phyloP scores from a whole-genome alignment of 768 basidiomycete species.

The Hirschioporus abietinus region DNA sequence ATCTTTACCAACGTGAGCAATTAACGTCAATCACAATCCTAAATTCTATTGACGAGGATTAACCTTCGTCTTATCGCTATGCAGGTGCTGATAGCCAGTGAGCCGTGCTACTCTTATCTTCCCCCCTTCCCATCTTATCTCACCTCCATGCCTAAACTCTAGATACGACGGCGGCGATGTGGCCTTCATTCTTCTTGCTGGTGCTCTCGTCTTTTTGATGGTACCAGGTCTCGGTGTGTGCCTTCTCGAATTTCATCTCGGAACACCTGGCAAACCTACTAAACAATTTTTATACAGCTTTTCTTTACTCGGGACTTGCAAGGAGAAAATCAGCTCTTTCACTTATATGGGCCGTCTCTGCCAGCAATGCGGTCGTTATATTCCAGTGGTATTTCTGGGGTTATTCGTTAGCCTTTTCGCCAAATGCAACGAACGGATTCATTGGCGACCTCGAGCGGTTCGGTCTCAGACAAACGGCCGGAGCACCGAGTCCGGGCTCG shows the following conservation, averaged over 20 bases:
- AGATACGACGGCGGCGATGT: slow-evolving; percentile 72
- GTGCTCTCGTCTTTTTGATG: slow-evolving; percentile 73
- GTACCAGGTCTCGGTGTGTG: slow-evolving; percentile 60
- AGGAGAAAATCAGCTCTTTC: slow-evolving; percentile 67
- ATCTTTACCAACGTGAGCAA: not conserved
- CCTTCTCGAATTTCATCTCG: slow-evolving; percentile 13
- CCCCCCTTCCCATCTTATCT: not conserved
- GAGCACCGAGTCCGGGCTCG: slow-evolving; percentile 69
- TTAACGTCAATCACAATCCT: not conserved
- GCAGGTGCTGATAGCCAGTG: not conserved
- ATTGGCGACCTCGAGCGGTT: slow-evolving; percentile 81
- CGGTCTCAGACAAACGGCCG: slow-evolving; percentile 68
- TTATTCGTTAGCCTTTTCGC: slow-evolving; percentile 82
- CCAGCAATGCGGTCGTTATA: slow-evolving; percentile 68
- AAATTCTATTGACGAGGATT: not conserved
- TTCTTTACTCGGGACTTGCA: slow-evolving; percentile 69
- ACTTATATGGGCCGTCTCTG: slow-evolving; percentile 70
- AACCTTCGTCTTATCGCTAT: not conserved
- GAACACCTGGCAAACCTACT: slow-evolving; percentile 8
- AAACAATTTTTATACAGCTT: slow-evolving; percentile 35
- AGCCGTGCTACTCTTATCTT: not conserved
- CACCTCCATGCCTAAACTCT: slow-evolving; percentile 5
- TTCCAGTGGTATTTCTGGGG: slow-evolving; percentile 83
- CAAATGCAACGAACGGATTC: slow-evolving; percentile 65
- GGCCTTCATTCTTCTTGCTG: slow-evolving; percentile 62